Percentiles rank a stretch among this genome's conserved stretches.
phyloP scores from a whole-genome alignment of 2,329 filamentous ascomycete species.

The Alternaria sp. region DNA sequence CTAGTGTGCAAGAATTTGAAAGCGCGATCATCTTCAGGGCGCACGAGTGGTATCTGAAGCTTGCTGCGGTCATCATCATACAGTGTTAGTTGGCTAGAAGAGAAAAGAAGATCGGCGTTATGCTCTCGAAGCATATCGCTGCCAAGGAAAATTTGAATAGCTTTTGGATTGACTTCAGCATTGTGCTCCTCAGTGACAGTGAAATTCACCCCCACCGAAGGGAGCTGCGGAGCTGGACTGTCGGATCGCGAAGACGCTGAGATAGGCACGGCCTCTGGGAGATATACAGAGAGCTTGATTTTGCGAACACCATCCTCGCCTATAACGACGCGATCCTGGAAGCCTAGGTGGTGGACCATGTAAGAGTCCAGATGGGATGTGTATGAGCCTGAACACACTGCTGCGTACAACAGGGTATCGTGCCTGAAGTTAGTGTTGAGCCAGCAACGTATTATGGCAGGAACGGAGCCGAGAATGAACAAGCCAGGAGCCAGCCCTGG shows the following conservation, averaged over 20 bases:
- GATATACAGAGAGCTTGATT: constrained; percentile 82
- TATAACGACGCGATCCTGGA: constrained; percentile 72
- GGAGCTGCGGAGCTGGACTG: constrained; percentile 80
- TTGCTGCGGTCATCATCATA: constrained; percentile 89
- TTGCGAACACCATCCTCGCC: constrained; percentile 72
- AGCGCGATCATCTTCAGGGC: constrained; percentile 83
- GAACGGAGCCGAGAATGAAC: constrained; percentile 86
- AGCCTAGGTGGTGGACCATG: constrained; percentile 77
- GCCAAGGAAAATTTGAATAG: constrained; percentile 86
- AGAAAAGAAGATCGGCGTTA: constrained; percentile 90
- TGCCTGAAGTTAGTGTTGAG: constrained; percentile 90
- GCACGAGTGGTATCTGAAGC: constrained; percentile 87
- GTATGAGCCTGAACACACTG: constrained; percentile 90
- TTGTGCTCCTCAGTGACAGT: constrained; percentile 71
- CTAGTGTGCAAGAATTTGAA: constrained; percentile 79
- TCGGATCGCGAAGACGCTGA: constrained; percentile 76
- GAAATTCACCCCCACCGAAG: constrained; percentile 82
- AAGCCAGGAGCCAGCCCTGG: constrained; percentile 83
- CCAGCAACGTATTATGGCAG: constrained; percentile 96
- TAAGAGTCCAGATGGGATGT: constrained; percentile 82
- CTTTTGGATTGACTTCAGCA: constrained; percentile 62
- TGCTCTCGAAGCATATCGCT: constrained; percentile 87
- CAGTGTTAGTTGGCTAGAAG: constrained; percentile 86
- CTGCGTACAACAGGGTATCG: constrained; percentile 87
- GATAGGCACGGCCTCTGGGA: constrained; percentile 87